Evolutionary conservation across 495 filamentous ascomycete species (phyloP).

Genomic region (Lepraria neglecta): DNA sequence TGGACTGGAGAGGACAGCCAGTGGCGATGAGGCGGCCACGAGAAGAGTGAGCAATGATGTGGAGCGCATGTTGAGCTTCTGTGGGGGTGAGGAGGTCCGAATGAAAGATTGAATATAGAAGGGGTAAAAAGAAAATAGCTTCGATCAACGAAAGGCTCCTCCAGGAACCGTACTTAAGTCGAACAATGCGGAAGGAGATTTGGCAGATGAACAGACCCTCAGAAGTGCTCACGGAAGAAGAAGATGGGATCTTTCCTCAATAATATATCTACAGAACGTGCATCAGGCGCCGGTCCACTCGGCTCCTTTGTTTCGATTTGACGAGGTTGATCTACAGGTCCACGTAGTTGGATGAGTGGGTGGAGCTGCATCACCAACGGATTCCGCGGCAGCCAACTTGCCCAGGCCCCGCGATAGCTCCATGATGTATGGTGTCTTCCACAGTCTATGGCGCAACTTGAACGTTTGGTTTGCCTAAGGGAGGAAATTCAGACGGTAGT

Average conservation of each 20-base stretch:
- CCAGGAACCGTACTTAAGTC: neutral
- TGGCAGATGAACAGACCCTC: neutral
- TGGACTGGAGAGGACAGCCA: neutral
- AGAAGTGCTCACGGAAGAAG: neutral
- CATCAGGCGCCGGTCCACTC: neutral
- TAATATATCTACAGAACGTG: neutral
- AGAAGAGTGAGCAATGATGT: neutral
- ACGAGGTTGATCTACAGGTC: neutral
- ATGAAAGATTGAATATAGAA: neutral
- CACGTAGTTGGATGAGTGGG: neutral
- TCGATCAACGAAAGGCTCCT: neutral
- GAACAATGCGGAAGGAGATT: no score
- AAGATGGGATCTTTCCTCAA: neutral
- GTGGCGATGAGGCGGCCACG: neutral
- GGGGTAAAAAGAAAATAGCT: neutral
- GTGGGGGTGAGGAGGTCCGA: no score
- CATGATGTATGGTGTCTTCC: neutral
- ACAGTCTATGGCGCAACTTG: no score
- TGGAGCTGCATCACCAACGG: slow-evolving; percentile 4
- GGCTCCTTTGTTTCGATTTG: neutral
- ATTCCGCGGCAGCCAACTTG: neutral
- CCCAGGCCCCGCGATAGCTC: neutral
- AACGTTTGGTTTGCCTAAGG: neutral
- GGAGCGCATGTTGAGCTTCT: neutral
- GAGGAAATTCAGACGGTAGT: neutral